Conservation (phyloP, 495 filamentous ascomycete genomes). For the Tuber umbilicatum region DNA sequence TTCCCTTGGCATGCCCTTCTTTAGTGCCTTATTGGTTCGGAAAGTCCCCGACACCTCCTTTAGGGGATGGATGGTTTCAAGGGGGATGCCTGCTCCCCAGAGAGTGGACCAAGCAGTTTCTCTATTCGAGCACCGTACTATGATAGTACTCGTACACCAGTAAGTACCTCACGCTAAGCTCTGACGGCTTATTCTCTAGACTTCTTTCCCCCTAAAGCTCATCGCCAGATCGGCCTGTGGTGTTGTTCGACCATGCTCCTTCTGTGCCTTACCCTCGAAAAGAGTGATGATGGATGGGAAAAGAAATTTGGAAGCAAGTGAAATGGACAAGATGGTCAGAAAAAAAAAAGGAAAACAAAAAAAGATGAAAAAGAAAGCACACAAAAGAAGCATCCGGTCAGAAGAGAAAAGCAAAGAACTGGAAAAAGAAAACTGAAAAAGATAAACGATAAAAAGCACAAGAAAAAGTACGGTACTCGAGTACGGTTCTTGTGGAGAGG, state of each 20-base stretch:
- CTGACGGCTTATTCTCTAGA: background rate
- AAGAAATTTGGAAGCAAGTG: background rate
- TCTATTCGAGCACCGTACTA: background rate
- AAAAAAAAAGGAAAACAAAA: background rate
- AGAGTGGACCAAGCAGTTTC: background rate
- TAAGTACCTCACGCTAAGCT: background rate
- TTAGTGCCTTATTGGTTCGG: background rate
- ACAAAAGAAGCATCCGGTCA: background rate
- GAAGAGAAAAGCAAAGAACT: background rate
- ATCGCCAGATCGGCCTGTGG: conserved; percentile 1
- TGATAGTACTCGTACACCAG: no score
- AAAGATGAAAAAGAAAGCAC: background rate
- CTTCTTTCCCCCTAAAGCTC: background rate
- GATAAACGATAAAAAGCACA: background rate
- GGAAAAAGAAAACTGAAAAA: background rate
- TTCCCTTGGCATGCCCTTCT: background rate
- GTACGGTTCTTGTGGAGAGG: no score
- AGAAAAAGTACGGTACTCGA: background rate
- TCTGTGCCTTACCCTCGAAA: background rate
- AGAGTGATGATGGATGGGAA: background rate
- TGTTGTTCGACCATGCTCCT: background rate
- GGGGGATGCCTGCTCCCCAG: background rate
- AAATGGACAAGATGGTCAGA: background rate
- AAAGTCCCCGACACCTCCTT: background rate
- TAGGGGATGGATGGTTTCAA: background rate